Evolutionary conservation across 2,329 filamentous ascomycete genomes (phyloP).

Genomic region (Coniochaeta sp.): DNA sequence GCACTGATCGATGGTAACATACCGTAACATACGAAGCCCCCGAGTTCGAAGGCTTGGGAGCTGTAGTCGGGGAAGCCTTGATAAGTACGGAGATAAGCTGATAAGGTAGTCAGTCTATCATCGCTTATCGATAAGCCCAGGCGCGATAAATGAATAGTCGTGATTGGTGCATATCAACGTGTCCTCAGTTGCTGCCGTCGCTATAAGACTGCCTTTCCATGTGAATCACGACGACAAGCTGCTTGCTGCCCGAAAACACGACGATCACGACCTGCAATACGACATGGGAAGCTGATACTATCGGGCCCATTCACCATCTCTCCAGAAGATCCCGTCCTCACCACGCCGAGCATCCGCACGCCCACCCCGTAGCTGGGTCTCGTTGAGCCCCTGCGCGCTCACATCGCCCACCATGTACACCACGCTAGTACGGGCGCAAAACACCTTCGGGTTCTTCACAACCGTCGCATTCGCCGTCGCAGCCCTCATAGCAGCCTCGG

Average conservation of each 20-base stretch:
- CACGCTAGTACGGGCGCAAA: conserved; percentile 75
- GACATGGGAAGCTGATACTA: background rate
- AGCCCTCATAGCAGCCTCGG: conserved; percentile 72
- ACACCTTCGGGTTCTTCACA: conserved; percentile 96
- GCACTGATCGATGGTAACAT: no score
- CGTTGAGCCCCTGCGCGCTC: background rate
- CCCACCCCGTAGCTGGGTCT: background rate
- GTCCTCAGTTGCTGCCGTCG: background rate
- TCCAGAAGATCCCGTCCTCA: background rate
- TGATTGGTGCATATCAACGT: conserved; percentile 2
- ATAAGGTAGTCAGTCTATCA: no score
- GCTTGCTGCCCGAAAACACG: background rate
- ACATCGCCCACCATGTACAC: conserved; percentile 66
- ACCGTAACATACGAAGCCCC: no score
- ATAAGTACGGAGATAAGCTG: no score
- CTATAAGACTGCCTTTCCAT: background rate
- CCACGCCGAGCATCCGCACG: background rate
- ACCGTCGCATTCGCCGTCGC: conserved; percentile 81
- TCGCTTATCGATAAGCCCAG: background rate
- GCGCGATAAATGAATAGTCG: background rate
- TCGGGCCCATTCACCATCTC: background rate
- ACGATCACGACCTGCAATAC: background rate
- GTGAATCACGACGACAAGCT: background rate
- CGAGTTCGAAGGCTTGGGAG: no score
- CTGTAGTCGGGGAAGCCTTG: no score